Percentiles rank a stretch among this genome's conserved stretches.
These are phyloP conservation scores for Megacollybia marginata DNA, from an alignment of 768 basidiomycete species.

Conservation along the genomic window DNA sequence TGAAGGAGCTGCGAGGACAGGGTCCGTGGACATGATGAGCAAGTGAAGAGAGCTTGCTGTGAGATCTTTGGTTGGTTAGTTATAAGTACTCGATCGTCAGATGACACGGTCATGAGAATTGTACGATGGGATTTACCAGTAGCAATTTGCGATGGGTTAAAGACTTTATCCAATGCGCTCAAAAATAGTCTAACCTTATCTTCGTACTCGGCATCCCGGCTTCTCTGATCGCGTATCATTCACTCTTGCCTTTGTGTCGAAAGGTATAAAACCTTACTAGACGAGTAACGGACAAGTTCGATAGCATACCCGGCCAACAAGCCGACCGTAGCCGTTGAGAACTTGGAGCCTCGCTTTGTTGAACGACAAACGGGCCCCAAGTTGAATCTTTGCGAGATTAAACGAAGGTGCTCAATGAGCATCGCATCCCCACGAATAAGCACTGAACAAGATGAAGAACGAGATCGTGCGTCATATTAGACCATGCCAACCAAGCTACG, in stretches of 20 bases:
- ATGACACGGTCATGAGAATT: no score
- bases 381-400: background rate
- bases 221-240: slow-evolving; percentile 9
- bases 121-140: no score
- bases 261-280: slow-evolving; percentile 3
- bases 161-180: background rate
- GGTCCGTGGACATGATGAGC: background rate
- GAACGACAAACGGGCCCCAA: slow-evolving; percentile 4
- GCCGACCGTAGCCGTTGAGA: background rate
- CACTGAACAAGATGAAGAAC: background rate
- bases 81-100: no score
- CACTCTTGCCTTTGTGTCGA: background rate
- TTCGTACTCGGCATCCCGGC: slow-evolving; percentile 15
- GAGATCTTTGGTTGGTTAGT: no score
- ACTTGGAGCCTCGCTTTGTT: slow-evolving; percentile 3
- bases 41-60: no score
- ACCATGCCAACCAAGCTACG: slow-evolving; percentile 12
- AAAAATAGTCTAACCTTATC: slow-evolving; percentile 6
- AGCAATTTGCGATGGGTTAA: no score
- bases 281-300: slow-evolving; percentile 11
- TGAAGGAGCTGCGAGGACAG: slow-evolving; percentile 31
- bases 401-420: background rate
- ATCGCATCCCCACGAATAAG: slow-evolving; percentile 5
- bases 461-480: slow-evolving; percentile 10
- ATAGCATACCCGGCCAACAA: background rate